A percentile compares a stretch with the other conserved stretches of the same genome.
Conservation (phyloP, 179 eudicot genomes). For the Actinidia arguta region DNA sequence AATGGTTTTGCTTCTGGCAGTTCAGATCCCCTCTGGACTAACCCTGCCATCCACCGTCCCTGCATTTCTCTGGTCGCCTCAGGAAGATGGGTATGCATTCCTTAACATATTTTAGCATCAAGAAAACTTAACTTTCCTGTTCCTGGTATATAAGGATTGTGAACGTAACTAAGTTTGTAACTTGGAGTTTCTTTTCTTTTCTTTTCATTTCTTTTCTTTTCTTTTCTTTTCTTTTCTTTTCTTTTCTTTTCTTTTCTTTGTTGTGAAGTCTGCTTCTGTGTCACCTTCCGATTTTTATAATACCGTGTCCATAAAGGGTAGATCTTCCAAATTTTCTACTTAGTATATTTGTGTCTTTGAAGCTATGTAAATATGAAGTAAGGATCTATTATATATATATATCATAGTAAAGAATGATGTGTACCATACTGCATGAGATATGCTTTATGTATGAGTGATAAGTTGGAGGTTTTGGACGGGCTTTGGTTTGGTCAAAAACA, state of each 20-base stretch:
- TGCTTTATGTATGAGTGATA: no score
- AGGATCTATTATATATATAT: background rate
- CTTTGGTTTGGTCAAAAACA: no score
- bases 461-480: no score
- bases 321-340: background rate
- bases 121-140: background rate
- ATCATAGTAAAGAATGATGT: no score
- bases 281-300: background rate
- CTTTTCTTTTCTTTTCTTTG: no score
- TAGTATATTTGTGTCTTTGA: background rate
- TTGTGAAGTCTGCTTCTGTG: background rate
- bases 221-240: no score
- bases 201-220: no score
- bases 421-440: no score
- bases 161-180: background rate
- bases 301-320: background rate
- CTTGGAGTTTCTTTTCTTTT: background rate
- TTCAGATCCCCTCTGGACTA: conserved; percentile 37
- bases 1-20: conserved; percentile 30
- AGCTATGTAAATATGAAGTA: background rate
- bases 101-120: no score
- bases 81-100: conserved; percentile 39
- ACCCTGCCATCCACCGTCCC: conserved; percentile 40
- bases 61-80: conserved; percentile 59
- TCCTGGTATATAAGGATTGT: background rate